These are phyloP conservation scores for Pyricularia pennisetigena DNA, from an alignment of 2,329 filamentous ascomycete genomes.

Conservation along the genomic window DNA sequence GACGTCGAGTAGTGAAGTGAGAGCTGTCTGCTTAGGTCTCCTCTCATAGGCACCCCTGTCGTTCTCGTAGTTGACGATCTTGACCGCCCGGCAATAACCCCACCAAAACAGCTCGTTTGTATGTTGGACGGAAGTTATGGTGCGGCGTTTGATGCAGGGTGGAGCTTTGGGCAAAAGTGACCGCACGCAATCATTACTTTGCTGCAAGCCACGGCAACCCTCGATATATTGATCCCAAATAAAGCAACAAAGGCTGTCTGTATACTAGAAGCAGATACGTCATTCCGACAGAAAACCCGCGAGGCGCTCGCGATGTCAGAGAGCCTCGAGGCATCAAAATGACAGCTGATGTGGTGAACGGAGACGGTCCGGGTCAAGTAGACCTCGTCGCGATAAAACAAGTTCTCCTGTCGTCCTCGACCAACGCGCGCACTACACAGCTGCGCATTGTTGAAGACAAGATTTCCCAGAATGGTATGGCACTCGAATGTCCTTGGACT, in stretches of 20 bases:
- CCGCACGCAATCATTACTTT: background rate
- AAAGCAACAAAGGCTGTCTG: background rate
- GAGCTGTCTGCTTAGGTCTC: background rate
- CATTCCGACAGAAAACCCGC: background rate
- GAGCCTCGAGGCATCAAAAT: constrained; percentile 19
- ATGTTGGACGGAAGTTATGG: background rate
- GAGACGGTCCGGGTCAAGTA: constrained; percentile 26
- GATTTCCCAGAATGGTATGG: constrained; percentile 43
- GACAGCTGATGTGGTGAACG: constrained; percentile 37
- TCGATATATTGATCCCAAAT: background rate
- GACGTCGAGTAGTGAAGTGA: background rate
- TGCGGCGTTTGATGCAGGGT: background rate
- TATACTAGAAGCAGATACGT: background rate
- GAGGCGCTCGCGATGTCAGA: background rate
- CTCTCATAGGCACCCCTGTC: background rate
- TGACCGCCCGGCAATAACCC: constrained; percentile 1
- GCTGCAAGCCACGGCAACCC: background rate
- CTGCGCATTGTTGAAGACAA: constrained; percentile 47
- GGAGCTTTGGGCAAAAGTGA: background rate
- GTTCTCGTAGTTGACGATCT: background rate
- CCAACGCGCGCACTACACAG: constrained; percentile 41
- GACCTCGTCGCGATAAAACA: constrained; percentile 39
- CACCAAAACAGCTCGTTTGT: background rate
- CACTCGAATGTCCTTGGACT: background rate
- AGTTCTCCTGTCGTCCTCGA: constrained; percentile 53